Percentiles rank a stretch among this genome's conserved stretches.
Evolutionary conservation across 2,329 filamentous ascomycete genomes (phyloP).

Genomic region (Claviceps purpurea): DNA sequence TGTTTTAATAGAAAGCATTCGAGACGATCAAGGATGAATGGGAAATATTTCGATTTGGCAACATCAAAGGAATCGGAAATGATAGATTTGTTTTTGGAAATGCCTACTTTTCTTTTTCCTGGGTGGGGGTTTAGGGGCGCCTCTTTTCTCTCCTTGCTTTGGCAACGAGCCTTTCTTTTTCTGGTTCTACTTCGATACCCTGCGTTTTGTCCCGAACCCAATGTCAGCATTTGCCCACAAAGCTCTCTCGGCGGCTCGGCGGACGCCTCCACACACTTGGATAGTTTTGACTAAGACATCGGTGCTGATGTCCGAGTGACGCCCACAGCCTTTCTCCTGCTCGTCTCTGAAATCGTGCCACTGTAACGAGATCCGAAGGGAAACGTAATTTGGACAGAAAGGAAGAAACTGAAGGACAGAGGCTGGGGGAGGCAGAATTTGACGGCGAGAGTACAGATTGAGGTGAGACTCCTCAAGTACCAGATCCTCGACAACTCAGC

Average conservation of each 20-base stretch:
- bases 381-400: not conserved
- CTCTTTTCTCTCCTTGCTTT: too few relatives aligned
- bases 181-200: conserved; percentile 12
- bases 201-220: conserved; percentile 6
- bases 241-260: not conserved
- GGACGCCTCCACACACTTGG: not conserved
- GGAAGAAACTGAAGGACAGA: not conserved
- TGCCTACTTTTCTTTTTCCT: not conserved
- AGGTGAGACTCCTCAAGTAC: too few relatives aligned
- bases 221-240: not conserved
- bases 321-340: not conserved
- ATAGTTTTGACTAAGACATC: not conserved
- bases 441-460: too few relatives aligned
- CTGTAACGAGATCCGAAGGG: too few relatives aligned
- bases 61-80: not conserved
- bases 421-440: too few relatives aligned
- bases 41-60: not conserved
- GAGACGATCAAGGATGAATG: not conserved
- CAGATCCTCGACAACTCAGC: too few relatives aligned
- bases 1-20: not conserved
- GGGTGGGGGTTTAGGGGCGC: too few relatives aligned
- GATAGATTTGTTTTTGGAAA: not conserved
- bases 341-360: not conserved
- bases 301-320: not conserved
- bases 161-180: not conserved